Evolutionary conservation across 495 filamentous ascomycete species (phyloP).

Genomic region (Aspergillus steynii): DNA sequence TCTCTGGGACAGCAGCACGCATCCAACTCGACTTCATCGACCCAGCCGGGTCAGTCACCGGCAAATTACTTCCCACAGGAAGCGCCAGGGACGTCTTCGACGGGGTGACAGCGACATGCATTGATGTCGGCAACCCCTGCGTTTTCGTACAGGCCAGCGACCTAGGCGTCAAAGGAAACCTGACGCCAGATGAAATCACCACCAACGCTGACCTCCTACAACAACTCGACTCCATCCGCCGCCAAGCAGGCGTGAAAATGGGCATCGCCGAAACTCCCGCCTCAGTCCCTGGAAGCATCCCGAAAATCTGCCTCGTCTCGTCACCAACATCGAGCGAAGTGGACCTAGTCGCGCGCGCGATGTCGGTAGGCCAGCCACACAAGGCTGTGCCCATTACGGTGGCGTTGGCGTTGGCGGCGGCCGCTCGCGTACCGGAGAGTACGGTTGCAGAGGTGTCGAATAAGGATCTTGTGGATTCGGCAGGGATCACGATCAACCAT

Average conservation of each 20-base stretch:
- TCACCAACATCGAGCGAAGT: constrained; percentile 29
- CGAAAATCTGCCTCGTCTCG: constrained; percentile 67
- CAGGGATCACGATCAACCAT: constrained; percentile 51
- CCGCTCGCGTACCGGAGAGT: constrained; percentile 48
- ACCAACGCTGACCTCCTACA: constrained; percentile 45
- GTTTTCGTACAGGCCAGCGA: constrained; percentile 60
- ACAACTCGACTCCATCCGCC: constrained; percentile 61
- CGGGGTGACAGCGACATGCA: constrained; percentile 52
- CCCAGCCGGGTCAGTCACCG: constrained; percentile 69
- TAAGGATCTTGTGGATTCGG: constrained; percentile 13
- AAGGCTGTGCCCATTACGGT: constrained; percentile 56
- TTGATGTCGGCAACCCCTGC: constrained; percentile 69
- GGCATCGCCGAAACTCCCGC: constrained; percentile 49
- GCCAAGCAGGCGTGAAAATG: constrained; percentile 62
- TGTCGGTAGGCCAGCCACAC: constrained; percentile 48
- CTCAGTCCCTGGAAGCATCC: constrained; percentile 56
- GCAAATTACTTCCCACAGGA: constrained; percentile 64
- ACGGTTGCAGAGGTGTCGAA: constrained; percentile 24
- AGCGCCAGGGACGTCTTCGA: constrained; percentile 53
- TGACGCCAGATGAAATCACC: constrained; percentile 56
- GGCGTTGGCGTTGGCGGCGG: constrained; percentile 54
- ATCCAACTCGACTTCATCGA: constrained; percentile 64
- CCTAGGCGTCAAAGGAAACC: constrained; percentile 47
- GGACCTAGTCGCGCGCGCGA: constrained; percentile 47
- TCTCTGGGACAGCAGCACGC: constrained; percentile 56